These are phyloP conservation scores for Strobilomyces confusus DNA, from an alignment of 768 basidiomycete species.

Conservation along the genomic window DNA sequence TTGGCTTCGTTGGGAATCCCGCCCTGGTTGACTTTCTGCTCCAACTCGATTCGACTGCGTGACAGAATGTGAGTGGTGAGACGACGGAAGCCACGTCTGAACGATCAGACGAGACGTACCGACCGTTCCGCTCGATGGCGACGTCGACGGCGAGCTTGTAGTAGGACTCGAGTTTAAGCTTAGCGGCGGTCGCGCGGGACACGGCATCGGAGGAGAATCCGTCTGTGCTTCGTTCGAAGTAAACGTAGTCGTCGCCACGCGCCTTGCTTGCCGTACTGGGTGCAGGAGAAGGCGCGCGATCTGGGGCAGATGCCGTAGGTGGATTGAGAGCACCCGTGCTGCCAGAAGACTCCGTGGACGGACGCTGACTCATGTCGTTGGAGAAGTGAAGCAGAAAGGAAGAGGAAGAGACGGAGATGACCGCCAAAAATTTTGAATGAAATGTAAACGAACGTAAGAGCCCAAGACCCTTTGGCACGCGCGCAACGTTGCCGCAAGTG, in stretches of 20 bases:
- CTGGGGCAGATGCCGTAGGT: constrained; percentile 16
- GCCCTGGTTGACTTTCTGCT: constrained; percentile 76
- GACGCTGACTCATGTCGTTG: constrained; percentile 29
- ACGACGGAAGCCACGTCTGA: not conserved
- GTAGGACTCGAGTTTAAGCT: constrained; percentile 94
- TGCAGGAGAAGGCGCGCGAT: constrained; percentile 29
- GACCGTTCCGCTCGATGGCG: constrained; percentile 91
- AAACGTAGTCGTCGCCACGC: constrained; percentile 68
- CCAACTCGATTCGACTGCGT: constrained; percentile 80
- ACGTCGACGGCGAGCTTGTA: constrained; percentile 98
- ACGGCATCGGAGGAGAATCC: constrained; percentile 84
- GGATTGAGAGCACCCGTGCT: constrained; percentile 18
- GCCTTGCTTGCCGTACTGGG: constrained; percentile 29
- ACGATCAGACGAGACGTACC: constrained; percentile 44
- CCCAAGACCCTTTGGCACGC: constrained; percentile 6
- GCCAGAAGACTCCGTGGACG: constrained; percentile 26
- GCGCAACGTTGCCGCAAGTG: not conserved
- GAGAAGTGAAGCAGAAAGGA: constrained; percentile 3
- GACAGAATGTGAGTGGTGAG: constrained; percentile 1
- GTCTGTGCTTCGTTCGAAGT: constrained; percentile 84
- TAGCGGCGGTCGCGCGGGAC: constrained; percentile 88
- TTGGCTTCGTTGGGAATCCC: constrained; percentile 76
- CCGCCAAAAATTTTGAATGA: constrained; percentile 15
- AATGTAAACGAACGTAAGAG: constrained; percentile 25
- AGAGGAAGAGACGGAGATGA: constrained; percentile 1